phyloP scores from a whole-genome alignment of 139 green algal species.

The Chara braunii region DNA sequence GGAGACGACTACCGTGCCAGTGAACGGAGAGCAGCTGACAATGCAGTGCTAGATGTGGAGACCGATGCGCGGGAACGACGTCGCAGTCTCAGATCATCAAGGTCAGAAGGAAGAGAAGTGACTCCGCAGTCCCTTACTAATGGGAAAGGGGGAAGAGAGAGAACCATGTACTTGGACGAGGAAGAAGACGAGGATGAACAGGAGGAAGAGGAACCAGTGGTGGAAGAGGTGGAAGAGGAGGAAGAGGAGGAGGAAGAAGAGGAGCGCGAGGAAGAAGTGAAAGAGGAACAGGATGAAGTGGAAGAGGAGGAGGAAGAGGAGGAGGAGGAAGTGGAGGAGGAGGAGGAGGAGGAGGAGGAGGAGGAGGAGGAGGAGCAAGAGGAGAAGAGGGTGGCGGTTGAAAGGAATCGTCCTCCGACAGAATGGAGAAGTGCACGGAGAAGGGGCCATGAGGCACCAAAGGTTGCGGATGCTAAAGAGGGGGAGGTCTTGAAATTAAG shows the following conservation, averaged over 20 bases:
- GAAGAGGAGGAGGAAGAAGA: background rate
- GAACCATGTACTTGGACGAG: background rate
- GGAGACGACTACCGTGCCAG: background rate
- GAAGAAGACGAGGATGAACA: conserved; percentile 2
- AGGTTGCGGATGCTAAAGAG: background rate
- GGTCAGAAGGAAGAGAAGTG: conserved; percentile 1
- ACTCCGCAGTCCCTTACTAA: too few species aligned
- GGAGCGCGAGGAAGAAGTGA: background rate
- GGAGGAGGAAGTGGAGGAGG: conserved; percentile 9
- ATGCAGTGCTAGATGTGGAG: background rate
- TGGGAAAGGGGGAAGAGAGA: too few species aligned
- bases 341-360: conserved; percentile 1
- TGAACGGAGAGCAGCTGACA: conserved; percentile 2
- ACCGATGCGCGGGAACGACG: conserved; percentile 1
- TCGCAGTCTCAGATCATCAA: conserved; percentile 4
- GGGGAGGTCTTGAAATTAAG: background rate
- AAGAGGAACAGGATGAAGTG: background rate
- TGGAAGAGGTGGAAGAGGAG: background rate
- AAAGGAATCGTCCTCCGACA: too few species aligned
- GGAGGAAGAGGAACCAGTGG: background rate
- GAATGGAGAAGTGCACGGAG: background rate
- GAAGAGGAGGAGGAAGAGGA: background rate
- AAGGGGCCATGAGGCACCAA: background rate
- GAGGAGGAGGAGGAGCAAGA: too few species aligned
- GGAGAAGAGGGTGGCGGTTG: too few species aligned